A percentile compares a stretch with the other conserved stretches of the same genome.
phyloP scores from a whole-genome alignment of 139 green algal species.

The Tetradesmus lagerheimii region DNA sequence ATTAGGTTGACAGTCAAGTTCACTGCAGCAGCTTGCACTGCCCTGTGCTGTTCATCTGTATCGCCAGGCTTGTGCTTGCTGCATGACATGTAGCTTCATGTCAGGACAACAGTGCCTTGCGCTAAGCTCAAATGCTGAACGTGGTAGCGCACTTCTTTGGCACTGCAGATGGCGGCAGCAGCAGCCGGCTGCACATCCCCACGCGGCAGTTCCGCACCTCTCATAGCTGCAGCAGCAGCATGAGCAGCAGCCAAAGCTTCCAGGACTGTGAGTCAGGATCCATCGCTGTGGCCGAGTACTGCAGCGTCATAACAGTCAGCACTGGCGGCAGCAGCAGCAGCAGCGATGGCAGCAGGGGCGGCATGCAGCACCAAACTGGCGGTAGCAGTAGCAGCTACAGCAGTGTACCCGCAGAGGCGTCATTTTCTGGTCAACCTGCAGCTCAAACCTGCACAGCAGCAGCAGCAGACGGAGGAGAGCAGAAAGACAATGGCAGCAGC shows the following conservation, averaged over 20 bases:
- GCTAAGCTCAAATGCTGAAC: too few relatives aligned
- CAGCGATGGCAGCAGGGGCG: not conserved
- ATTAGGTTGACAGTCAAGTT: too few relatives aligned
- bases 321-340: not conserved
- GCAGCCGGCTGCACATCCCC: not conserved
- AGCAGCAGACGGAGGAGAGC: not conserved
- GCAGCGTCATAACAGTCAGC: not conserved
- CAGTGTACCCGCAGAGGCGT: not conserved
- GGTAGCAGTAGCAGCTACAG: not conserved
- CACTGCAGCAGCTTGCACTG: too few relatives aligned
- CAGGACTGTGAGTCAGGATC: not conserved
- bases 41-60: too few relatives aligned
- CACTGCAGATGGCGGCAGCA: not conserved
- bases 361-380: not conserved
- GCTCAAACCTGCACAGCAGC: not conserved
- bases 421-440: not conserved
- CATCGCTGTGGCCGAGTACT: not conserved
- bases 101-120: too few relatives aligned
- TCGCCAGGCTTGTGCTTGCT: too few relatives aligned
- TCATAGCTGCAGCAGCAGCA: not conserved
- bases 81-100: too few relatives aligned
- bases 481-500: not conserved
- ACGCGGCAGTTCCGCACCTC: not conserved
- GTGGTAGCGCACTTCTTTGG: too few relatives aligned
- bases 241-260: not conserved